phyloP scores from a whole-genome alignment of 371 early-diverging fungal genomes.

The Lichtheimia corymbifera region DNA sequence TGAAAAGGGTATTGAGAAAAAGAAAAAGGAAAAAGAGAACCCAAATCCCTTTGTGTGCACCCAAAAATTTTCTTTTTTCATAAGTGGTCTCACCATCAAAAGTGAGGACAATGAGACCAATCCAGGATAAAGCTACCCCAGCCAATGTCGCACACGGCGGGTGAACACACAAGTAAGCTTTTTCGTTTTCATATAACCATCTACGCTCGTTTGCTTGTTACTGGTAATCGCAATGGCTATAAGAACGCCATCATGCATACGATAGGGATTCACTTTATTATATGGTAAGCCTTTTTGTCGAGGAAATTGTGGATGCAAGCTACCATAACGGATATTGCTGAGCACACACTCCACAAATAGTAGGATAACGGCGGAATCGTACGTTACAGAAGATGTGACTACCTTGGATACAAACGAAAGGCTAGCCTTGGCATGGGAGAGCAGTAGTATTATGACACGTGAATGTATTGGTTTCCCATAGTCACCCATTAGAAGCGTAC shows the following conservation, averaged over 20 bases:
- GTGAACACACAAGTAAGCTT: slow-evolving; percentile 7
- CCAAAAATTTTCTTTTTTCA: not conserved
- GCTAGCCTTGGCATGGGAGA: too few relatives aligned
- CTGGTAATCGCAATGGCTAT: not conserved
- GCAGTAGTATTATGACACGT: too few relatives aligned
- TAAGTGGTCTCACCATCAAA: slow-evolving; percentile 3
- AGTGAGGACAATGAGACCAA: not conserved
- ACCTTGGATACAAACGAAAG: too few relatives aligned
- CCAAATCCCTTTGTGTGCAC: not conserved
- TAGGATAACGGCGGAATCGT: too few relatives aligned
- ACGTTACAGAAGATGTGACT: too few relatives aligned
- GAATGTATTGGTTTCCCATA: too few relatives aligned
- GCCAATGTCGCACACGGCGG: slow-evolving; percentile 10
- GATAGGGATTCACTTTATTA: not conserved
- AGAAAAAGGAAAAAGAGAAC: not conserved
- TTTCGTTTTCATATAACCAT: slow-evolving; percentile 7
- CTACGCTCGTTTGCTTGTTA: not conserved
- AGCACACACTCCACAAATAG: too few relatives aligned
- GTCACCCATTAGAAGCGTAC: too few relatives aligned
- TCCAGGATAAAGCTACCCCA: slow-evolving; percentile 5
- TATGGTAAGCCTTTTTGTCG: not conserved
- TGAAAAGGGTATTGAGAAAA: not conserved
- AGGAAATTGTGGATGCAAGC: not conserved
- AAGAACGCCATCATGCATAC: not conserved
- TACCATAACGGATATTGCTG: too few relatives aligned